Conservation (phyloP, 1,139 yeast genomes). For the Sugiyamaella sp. region DNA sequence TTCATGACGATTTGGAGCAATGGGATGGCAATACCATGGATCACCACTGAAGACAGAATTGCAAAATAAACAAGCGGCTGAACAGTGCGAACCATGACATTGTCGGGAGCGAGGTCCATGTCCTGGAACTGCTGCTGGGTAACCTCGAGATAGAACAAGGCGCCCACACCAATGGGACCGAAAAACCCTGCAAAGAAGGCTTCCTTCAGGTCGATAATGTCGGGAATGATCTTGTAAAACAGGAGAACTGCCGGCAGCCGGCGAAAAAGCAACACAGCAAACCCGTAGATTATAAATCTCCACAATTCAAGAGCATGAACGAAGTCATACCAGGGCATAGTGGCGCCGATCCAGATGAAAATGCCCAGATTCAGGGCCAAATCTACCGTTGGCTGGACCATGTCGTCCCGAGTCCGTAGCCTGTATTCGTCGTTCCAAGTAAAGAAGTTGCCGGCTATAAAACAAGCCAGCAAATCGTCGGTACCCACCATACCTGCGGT, state of each 20-base stretch:
- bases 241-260: conserved; percentile 44
- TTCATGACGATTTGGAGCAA: conserved; percentile 19
- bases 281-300: conserved; percentile 41
- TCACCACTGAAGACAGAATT: conserved; percentile 36
- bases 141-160: conserved; percentile 38
- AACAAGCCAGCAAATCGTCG: conserved; percentile 46
- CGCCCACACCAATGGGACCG: conserved; percentile 54
- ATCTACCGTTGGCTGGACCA: conserved; percentile 41
- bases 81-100: conserved; percentile 28
- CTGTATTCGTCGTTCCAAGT: conserved; percentile 45
- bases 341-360: conserved; percentile 45
- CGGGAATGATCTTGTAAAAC: conserved; percentile 44
- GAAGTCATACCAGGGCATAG: conserved; percentile 44
- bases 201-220: conserved; percentile 44
- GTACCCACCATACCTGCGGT: conserved; percentile 46
- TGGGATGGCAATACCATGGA: conserved; percentile 41
- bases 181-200: conserved; percentile 49
- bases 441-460: conserved; percentile 41
- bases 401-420: conserved; percentile 38
- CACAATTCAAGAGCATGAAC: conserved; percentile 37
- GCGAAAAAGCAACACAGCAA: conserved; percentile 41
- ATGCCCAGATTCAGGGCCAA: conserved; percentile 42
- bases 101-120: conserved; percentile 20
- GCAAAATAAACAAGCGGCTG: conserved; percentile 38
- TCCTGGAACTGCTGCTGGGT: conserved; percentile 32